phyloP scores from a whole-genome alignment of 805 yeast species.

The Ogataea nonfermentans region DNA sequence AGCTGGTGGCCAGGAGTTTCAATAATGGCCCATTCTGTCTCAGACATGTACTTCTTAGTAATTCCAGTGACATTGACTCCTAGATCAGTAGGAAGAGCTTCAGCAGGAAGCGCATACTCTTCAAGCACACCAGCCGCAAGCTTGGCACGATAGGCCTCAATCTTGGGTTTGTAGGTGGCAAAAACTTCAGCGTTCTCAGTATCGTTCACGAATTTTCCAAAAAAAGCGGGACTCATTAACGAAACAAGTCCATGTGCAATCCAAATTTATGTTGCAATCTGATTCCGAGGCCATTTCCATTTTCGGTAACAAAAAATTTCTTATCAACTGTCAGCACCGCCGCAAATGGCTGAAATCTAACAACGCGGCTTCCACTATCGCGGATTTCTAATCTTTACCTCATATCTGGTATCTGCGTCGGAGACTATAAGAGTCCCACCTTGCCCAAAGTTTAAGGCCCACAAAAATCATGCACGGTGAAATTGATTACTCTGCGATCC shows the following conservation, averaged over 20 bases:
- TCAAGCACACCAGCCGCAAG: constrained; percentile 28
- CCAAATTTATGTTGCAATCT: no score
- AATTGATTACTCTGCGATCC: constrained; percentile 8
- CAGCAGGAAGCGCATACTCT: constrained; percentile 25
- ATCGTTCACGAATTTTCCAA: constrained; percentile 10
- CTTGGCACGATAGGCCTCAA: constrained; percentile 32
- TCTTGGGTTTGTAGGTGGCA: constrained; percentile 34
- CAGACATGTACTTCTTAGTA: constrained; percentile 34
- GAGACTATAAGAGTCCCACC: no score
- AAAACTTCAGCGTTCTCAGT: constrained; percentile 25
- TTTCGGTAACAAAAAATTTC: no score
- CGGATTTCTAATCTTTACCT: no score
- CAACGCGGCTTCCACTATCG: no score
- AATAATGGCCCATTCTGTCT: constrained; percentile 41
- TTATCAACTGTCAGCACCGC: no score
- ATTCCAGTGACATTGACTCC: constrained; percentile 29
- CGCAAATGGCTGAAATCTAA: no score
- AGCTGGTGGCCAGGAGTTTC: constrained; percentile 37
- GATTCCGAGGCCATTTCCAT: no score
- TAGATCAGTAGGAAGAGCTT: constrained; percentile 12
- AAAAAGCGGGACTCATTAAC: background rate
- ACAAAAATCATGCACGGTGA: background rate
- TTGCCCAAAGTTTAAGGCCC: no score
- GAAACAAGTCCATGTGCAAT: no score
- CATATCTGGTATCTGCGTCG: no score